Evolutionary conservation across 805 yeast species (phyloP), one percentile per base, ranked within the genome.

Genomic region (Candida chauliodis): DNA sequence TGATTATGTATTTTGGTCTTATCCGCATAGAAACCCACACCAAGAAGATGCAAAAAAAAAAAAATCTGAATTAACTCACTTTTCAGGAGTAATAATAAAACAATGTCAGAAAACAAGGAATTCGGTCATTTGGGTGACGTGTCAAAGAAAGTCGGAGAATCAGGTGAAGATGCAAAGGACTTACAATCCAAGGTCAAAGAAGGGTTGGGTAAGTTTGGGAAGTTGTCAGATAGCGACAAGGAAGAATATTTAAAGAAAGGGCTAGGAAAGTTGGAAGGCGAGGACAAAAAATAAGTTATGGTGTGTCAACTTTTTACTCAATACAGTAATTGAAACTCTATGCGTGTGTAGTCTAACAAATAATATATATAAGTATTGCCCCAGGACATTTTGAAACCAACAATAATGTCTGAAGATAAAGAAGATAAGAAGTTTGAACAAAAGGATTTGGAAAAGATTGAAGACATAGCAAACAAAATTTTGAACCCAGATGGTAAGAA

Each of bases 401-500:
- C 30, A 27, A 27, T 24, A 21, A n/a, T n/a, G n/a, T n/a, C n/a
- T n/a, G n/a, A n/a, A n/a, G n/a, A n/a, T n/a, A n/a, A n/a, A n/a
- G n/a, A n/a, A n/a, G n/a, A n/a, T n/a, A n/a, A n/a, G n/a, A n/a
- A 31, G 10, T 8, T 23, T 23, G 24, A 10, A n/a, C 11, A 23
- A n/a, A 8, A 37, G 9, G 40, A 37, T 37, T 30, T 37, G 11
- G 5, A 30, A 17, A 30, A 29, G 23, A 31, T 40, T 13, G 21
- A 40, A 14, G 17, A 37, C 19, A 10, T 37, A 3, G 37, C 36
- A 5, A 13, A 36, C 17, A 37, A 41, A 8, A 38, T 52, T 7
- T 45, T 66, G 14, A 61, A 64, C 29, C 63, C 63, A 5, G 43
- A 56, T 18, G 59, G 57, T 4, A 47, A 53, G n/a, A 51, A 58